Conservation (phyloP, 768 basidiomycete species). For the Podaxis mareebaensis region DNA sequence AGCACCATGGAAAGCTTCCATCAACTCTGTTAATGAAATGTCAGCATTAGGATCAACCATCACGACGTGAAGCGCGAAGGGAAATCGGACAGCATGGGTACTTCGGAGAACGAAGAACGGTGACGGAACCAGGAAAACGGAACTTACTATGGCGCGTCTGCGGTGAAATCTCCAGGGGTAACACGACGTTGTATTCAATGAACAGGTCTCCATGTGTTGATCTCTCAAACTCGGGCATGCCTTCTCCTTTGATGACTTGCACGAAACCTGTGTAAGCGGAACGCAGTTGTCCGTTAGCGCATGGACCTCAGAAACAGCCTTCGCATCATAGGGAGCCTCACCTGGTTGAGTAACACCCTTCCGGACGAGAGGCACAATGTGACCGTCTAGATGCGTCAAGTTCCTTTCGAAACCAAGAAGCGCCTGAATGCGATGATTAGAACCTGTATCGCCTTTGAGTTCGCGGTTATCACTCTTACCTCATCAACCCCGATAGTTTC, state of each 20-base stretch:
- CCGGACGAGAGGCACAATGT: conserved; percentile 66
- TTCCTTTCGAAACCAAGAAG: conserved; percentile 95
- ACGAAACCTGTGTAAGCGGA: conserved; percentile 64
- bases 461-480: conserved; percentile 39
- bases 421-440: conserved; percentile 52
- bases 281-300: neutral
- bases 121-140: conserved; percentile 1
- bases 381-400: conserved; percentile 90
- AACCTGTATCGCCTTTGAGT: neutral
- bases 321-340: conserved; percentile 28
- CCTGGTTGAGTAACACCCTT: conserved; percentile 91
- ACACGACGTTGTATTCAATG: conserved; percentile 90
- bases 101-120: neutral
- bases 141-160: conserved; percentile 76
- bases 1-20: conserved; percentile 50
- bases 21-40: conserved; percentile 43
- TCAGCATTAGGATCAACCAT: conserved; percentile 7
- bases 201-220: conserved; percentile 79
- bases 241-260: conserved; percentile 83
- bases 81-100: neutral
- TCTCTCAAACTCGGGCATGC: conserved; percentile 76
- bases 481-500: conserved; percentile 92
- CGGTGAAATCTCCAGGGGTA: conserved; percentile 72
- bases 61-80: neutral
- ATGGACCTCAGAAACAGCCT: neutral